Percentiles rank a stretch among this genome's conserved stretches.
These are phyloP conservation scores for Phialophora chinensis DNA, from an alignment of 2,329 filamentous ascomycete genomes.

Conservation along the genomic window DNA sequence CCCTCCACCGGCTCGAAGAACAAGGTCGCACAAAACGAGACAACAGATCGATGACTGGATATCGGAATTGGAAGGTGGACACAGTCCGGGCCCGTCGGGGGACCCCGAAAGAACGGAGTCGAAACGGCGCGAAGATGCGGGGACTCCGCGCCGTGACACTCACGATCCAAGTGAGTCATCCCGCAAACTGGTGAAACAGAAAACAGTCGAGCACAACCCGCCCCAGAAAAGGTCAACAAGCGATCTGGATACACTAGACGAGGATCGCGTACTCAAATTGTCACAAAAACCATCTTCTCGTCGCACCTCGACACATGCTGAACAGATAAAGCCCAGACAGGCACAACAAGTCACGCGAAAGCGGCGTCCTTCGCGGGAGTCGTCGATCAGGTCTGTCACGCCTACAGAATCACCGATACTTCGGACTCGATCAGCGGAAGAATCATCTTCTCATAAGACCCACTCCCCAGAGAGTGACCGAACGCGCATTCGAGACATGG, in stretches of 20 bases:
- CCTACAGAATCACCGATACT: slow-evolving; percentile 8
- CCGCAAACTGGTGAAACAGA: slow-evolving; percentile 10
- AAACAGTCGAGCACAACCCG: slow-evolving; percentile 24
- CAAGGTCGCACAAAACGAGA: slow-evolving; percentile 23
- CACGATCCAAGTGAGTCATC: slow-evolving; percentile 28
- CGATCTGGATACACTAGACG: slow-evolving; percentile 32
- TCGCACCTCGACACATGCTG: slow-evolving; percentile 23
- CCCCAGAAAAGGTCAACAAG: slow-evolving; percentile 37
- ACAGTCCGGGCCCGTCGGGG: neutral
- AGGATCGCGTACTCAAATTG: slow-evolving; percentile 21
- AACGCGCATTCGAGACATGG: neutral
- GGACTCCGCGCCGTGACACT: slow-evolving; percentile 4
- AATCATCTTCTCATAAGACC: slow-evolving; percentile 6
- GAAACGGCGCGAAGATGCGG: slow-evolving; percentile 11
- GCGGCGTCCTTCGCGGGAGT: slow-evolving; percentile 26
- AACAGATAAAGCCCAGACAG: slow-evolving; percentile 29
- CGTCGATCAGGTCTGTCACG: slow-evolving; percentile 19
- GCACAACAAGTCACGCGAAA: slow-evolving; percentile 17
- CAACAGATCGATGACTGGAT: slow-evolving; percentile 31
- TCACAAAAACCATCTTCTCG: slow-evolving; percentile 24
- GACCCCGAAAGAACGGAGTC: slow-evolving; percentile 15
- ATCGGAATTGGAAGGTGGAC: slow-evolving; percentile 16
- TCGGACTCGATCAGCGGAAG: neutral
- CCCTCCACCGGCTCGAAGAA: slow-evolving; percentile 22
- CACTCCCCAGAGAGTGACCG: slow-evolving; percentile 8